phyloP scores from a whole-genome alignment of 768 basidiomycete species.

The Leccinum variicolor region DNA sequence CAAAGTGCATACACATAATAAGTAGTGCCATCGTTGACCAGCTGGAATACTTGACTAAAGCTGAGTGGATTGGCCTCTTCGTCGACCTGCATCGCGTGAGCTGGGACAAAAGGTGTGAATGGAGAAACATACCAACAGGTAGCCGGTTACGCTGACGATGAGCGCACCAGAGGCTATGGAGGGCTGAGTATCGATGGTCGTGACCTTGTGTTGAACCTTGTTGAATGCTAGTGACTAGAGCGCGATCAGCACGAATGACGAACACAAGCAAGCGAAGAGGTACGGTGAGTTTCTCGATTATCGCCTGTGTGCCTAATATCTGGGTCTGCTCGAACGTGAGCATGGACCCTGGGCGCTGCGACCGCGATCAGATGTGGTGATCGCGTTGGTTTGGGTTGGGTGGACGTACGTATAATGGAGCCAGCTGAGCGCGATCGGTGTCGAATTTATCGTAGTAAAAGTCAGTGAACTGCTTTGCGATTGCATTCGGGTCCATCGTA shows the following conservation, averaged over 20 bases:
- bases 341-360: constrained; percentile 79
- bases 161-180: constrained; percentile 55
- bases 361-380: constrained; percentile 22
- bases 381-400: constrained; percentile 8
- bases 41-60: constrained; percentile 93
- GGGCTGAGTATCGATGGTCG: constrained; percentile 87
- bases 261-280: constrained; percentile 3
- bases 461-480: constrained; percentile 76
- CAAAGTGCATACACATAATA: constrained; percentile 77
- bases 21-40: constrained; percentile 66
- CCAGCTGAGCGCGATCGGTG: constrained; percentile 50
- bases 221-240: constrained; percentile 72
- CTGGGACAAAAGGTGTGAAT: background rate
- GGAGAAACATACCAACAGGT: constrained; percentile 55
- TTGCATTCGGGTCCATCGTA: constrained; percentile 65
- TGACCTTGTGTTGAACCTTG: constrained; percentile 75
- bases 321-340: constrained; percentile 72
- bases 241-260: background rate
- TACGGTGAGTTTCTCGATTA: constrained; percentile 76
- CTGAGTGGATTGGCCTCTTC: constrained; percentile 74
- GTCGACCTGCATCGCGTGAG: constrained; percentile 59
- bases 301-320: constrained; percentile 50
- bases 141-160: constrained; percentile 87
- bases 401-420: constrained; percentile 72
- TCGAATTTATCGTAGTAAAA: constrained; percentile 88